Evolutionary conservation across 78 protist species (phyloP).

Genomic region (Dictyostelium purpureum): DNA sequence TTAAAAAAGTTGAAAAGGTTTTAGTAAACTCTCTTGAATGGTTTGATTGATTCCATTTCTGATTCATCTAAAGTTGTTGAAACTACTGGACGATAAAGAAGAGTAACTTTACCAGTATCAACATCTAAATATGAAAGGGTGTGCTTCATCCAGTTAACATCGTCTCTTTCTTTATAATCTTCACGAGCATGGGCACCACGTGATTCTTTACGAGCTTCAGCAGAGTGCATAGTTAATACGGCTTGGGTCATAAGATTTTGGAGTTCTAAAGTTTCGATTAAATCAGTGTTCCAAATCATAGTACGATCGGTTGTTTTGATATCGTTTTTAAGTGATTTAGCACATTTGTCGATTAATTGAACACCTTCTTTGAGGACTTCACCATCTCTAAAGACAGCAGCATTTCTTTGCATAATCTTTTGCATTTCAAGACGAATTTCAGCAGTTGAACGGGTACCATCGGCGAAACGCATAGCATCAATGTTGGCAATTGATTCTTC

Average conservation of each 20-base stretch:
- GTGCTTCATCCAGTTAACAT: slow-evolving; percentile 98
- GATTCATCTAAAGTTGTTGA: slow-evolving; percentile 60
- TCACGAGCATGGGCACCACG: slow-evolving; percentile 99
- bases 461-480: slow-evolving; percentile 90
- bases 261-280: slow-evolving; percentile 98
- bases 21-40: slow-evolving; percentile 74
- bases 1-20: too few relatives aligned
- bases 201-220: slow-evolving; percentile 97
- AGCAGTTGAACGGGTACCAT: slow-evolving; percentile 88
- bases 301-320: slow-evolving; percentile 76
- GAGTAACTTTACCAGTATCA: slow-evolving; percentile 84
- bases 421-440: slow-evolving; percentile 93
- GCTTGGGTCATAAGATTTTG: slow-evolving; percentile 96
- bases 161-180: slow-evolving; percentile 95
- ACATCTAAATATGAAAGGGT: slow-evolving; percentile 91
- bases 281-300: slow-evolving; percentile 95
- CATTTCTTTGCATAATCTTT: slow-evolving; percentile 91
- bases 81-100: slow-evolving; percentile 87
- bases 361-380: slow-evolving; percentile 88
- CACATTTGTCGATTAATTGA: slow-evolving; percentile 76
- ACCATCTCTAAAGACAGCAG: slow-evolving; percentile 97
- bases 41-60: slow-evolving; percentile 80
- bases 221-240: slow-evolving; percentile 93
- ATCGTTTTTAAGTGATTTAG: slow-evolving; percentile 76
- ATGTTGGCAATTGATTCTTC: slow-evolving; percentile 92